Evolutionary conservation across 2,329 filamentous ascomycete genomes (phyloP).

Genomic region (Teratosphaeria epicoccoides): DNA sequence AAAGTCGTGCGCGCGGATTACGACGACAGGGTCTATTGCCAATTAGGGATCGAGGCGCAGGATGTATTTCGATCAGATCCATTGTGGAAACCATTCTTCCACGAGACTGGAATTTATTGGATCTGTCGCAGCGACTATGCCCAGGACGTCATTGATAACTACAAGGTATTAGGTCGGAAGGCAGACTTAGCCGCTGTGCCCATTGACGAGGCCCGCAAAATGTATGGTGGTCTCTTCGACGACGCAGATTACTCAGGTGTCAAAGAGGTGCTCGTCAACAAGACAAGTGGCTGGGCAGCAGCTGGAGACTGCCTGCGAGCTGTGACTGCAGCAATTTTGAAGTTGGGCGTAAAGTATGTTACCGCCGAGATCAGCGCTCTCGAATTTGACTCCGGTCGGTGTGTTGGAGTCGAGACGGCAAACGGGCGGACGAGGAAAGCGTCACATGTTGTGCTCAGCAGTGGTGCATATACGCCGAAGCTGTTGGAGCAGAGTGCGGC

Average conservation of each 20-base stretch:
- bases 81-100: constrained; percentile 44
- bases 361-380: constrained; percentile 42
- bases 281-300: constrained; percentile 52
- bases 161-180: constrained; percentile 38
- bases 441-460: constrained; percentile 30
- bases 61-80: constrained; percentile 50
- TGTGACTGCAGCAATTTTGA: constrained; percentile 43
- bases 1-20: constrained; percentile 64
- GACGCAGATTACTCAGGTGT: constrained; percentile 50
- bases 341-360: constrained; percentile 50
- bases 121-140: constrained; percentile 37
- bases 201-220: constrained; percentile 42
- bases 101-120: constrained; percentile 44
- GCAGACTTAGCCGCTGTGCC: constrained; percentile 39
- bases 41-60: constrained; percentile 55
- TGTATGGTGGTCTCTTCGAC: constrained; percentile 50
- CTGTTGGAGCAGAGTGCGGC: constrained; percentile 40
- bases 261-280: constrained; percentile 51
- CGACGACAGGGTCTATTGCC: constrained; percentile 52
- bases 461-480: constrained; percentile 34
- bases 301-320: constrained; percentile 48
- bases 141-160: constrained; percentile 39
- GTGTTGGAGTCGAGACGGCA: constrained; percentile 32
- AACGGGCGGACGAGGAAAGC: constrained; percentile 25
- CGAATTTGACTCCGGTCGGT: constrained; percentile 39